A percentile compares a stretch with the other conserved stretches of the same genome.
phyloP scores from a whole-genome alignment of 345 rosid species.

The Cochlearia excelsa region DNA sequence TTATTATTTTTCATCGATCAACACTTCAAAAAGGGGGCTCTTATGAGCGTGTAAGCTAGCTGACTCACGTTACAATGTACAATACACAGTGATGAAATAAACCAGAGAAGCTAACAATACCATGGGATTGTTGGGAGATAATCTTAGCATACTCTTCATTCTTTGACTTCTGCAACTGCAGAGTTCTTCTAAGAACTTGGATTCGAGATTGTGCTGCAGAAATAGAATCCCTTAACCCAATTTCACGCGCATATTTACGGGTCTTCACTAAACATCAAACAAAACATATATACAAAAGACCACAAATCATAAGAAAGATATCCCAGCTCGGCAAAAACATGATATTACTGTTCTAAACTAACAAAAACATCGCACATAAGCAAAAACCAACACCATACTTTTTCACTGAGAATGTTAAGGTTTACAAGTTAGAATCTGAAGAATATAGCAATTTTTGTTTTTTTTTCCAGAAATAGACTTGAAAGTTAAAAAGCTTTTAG shows the following conservation, averaged over 20 bases:
- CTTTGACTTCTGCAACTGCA: conserved; percentile 58
- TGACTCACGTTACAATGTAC: conserved; percentile 1
- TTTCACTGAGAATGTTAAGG: neutral
- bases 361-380: neutral
- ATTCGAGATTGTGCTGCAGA: conserved; percentile 54
- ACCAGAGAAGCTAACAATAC: conserved; percentile 38
- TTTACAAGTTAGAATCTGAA: too few species aligned
- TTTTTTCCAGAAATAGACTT: neutral
- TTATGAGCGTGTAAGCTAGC: conserved; percentile 10
- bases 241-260: conserved; percentile 65
- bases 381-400: neutral
- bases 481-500: conserved; percentile 19
- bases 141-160: conserved; percentile 57
- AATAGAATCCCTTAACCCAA: conserved; percentile 62
- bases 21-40: conserved; percentile 2
- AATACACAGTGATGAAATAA: conserved; percentile 11
- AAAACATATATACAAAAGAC: conserved; percentile 1
- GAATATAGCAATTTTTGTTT: neutral
- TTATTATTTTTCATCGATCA: conserved; percentile 1
- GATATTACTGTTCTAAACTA: neutral
- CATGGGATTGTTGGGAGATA: conserved; percentile 54
- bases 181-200: conserved; percentile 51
- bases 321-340: conserved; percentile 5
- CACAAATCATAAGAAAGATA: conserved; percentile 2
- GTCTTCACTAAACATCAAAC: conserved; percentile 59